Evolutionary conservation across 116 monocot genomes (phyloP).

Genomic region (Posidonia oceanica): DNA sequence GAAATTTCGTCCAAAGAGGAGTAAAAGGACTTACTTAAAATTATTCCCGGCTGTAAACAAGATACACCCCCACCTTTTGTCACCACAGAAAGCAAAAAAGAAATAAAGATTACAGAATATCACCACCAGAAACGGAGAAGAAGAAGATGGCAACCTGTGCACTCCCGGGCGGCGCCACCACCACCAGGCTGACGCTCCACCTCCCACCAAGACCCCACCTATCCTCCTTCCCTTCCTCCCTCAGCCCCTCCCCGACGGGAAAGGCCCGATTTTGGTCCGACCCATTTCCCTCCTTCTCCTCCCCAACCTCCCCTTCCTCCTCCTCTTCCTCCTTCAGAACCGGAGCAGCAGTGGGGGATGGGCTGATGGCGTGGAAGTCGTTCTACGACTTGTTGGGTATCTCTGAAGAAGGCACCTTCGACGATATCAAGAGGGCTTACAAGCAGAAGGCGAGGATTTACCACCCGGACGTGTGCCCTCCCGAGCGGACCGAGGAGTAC

Average conservation of each 20-base stretch:
- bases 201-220: not conserved
- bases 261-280: not conserved
- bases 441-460: constrained; percentile 57
- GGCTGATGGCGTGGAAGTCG: constrained; percentile 15
- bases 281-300: not conserved
- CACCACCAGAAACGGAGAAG: no score
- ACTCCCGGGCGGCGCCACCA: no score
- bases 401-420: constrained; percentile 25
- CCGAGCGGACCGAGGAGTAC: constrained; percentile 53
- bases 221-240: not conserved
- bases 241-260: not conserved
- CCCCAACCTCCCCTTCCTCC: not conserved
- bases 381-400: constrained; percentile 71
- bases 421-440: constrained; percentile 66
- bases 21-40: no score
- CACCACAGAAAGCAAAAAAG: no score
- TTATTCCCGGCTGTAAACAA: no score
- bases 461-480: constrained; percentile 74
- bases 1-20: no score
- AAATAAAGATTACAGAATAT: no score
- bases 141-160: no score
- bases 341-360: constrained; percentile 8
- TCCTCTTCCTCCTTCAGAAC: not conserved
- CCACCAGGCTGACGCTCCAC: no score
- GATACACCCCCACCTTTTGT: no score